Percentiles rank a stretch among this genome's conserved stretches.
Evolutionary conservation across 2,329 filamentous ascomycete genomes (phyloP).

Genomic region (Aspergillus alliaceus): DNA sequence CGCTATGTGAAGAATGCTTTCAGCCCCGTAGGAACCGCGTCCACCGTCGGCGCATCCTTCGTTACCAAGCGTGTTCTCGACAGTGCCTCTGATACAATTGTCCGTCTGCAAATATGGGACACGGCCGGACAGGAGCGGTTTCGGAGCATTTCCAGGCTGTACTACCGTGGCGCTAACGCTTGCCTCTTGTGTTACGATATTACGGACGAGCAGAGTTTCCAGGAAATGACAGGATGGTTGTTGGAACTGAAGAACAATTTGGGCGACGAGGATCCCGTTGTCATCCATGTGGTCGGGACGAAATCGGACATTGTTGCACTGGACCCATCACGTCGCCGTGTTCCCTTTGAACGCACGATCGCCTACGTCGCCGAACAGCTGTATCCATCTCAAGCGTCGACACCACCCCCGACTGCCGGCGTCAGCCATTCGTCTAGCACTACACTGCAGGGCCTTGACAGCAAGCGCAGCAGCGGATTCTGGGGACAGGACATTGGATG

Average conservation of each 20-base stretch:
- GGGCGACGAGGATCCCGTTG: conserved; percentile 64
- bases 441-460: conserved; percentile 38
- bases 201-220: conserved; percentile 79
- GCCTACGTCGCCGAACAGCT: conserved; percentile 93
- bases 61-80: conserved; percentile 79
- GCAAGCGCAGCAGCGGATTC: conserved; percentile 49
- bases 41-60: conserved; percentile 79
- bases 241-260: conserved; percentile 79
- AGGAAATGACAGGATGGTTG: conserved; percentile 91
- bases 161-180: conserved; percentile 93
- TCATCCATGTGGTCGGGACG: conserved; percentile 92
- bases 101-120: conserved; percentile 95
- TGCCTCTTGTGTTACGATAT: conserved; percentile 95
- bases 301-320: conserved; percentile 87
- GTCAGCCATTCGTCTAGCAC: conserved; percentile 19
- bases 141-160: conserved; percentile 87
- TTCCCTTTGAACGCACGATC: conserved; percentile 93
- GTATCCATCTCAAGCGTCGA: conserved; percentile 66
- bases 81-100: conserved; percentile 78
- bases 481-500: conserved; percentile 93
- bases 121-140: conserved; percentile 96
- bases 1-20: conserved; percentile 50
- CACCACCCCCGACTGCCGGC: conserved; percentile 66
- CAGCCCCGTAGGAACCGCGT: conserved; percentile 47
- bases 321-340: conserved; percentile 74